These are phyloP conservation scores for Tremellales sp. DNA, from an alignment of 1,284 basidiomycete genomes.

Conservation along the genomic window DNA sequence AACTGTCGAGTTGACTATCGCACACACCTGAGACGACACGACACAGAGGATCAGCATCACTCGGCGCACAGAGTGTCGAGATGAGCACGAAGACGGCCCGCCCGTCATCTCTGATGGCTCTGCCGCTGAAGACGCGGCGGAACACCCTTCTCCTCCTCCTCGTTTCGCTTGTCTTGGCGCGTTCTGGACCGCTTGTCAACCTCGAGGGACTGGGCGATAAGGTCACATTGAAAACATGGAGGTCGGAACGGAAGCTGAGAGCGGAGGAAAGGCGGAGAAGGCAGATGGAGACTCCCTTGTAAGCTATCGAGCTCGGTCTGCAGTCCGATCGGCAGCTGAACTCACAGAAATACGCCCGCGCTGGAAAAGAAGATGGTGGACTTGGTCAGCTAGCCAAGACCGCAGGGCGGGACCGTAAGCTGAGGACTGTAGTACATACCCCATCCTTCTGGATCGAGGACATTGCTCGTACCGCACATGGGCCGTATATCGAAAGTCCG, in stretches of 20 bases:
- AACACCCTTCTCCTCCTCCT: conserved; percentile 16
- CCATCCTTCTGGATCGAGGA: conserved; percentile 54
- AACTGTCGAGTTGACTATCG: not conserved
- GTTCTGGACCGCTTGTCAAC: conserved; percentile 12
- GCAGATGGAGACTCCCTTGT: conserved; percentile 44
- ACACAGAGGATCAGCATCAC: not conserved
- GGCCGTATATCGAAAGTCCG: conserved; percentile 60
- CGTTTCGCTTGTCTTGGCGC: conserved; percentile 20
- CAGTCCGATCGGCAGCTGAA: too few relatives aligned
- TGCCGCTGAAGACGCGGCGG: conserved; percentile 8
- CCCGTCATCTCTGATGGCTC: not conserved
- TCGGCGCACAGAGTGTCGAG: not conserved
- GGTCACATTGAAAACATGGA: conserved; percentile 27
- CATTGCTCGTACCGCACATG: conserved; percentile 63
- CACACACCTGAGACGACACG: not conserved
- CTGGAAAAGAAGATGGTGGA: conserved; percentile 49
- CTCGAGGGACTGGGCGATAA: conserved; percentile 4
- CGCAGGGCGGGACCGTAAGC: not conserved
- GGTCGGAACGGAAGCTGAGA: conserved; percentile 16
- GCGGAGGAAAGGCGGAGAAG: conserved; percentile 31
- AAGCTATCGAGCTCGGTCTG: too few relatives aligned
- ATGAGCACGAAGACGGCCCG: not conserved
- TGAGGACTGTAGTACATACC: conserved; percentile 38
- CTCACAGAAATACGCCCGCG: conserved; percentile 42
- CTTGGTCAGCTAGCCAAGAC: conserved; percentile 25